Base-by-base conservation (phyloP, 495 filamentous ascomycete genomes). In the Aspergillus sclerotioniger region DNA sequence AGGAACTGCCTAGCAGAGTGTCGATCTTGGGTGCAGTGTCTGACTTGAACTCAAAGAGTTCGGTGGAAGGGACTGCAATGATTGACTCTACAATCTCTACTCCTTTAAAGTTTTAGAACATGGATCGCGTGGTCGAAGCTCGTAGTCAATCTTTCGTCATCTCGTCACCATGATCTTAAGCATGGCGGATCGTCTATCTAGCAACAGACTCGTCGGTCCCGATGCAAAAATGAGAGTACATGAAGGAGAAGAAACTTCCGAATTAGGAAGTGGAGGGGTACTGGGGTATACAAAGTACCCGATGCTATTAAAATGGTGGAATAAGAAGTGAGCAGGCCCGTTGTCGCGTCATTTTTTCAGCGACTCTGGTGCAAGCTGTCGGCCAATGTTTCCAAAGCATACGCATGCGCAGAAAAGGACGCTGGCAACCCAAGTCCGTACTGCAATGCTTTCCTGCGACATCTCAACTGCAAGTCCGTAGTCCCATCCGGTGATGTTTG, bases 351-450 rank as follows among this genome's bases (percentile, higher is more conserved):
- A 72, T 31, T 61, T 46, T 53, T 64, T 67, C 25, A 66, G 19
- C 21, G 51, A 53, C 56, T 71, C 57, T 52, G 39, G 33, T 28
- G 89, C 87, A 55, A 97, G 75, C 69, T 91, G 79, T 60, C 94
- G 78, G 8, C 94, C 94, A 64, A 98, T 89, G 71, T 96, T 97
- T 21, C 94, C 94, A 81, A 98, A 97, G 72, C 92, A 97, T 28
- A 98, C 87, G 60, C 90, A 90, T 51, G 87, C 90, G 70, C 94
- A 96, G 75, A 97, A 98, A 62, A 98, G 68, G 32, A 97, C 91
- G 68, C 89, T 95, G 28, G 90, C 79, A 61, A 96, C 84, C 93
- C 94, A 98, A 9, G 90, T 90, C 29, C 82, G 82, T 35, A 87
- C 86, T 12, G 89, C 93, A 20, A 96, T 73, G 55, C 77, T 87